Percentiles rank a stretch among this genome's conserved stretches.
Conservation (phyloP, 768 basidiomycete genomes). For the Hygrophorus russula region DNA sequence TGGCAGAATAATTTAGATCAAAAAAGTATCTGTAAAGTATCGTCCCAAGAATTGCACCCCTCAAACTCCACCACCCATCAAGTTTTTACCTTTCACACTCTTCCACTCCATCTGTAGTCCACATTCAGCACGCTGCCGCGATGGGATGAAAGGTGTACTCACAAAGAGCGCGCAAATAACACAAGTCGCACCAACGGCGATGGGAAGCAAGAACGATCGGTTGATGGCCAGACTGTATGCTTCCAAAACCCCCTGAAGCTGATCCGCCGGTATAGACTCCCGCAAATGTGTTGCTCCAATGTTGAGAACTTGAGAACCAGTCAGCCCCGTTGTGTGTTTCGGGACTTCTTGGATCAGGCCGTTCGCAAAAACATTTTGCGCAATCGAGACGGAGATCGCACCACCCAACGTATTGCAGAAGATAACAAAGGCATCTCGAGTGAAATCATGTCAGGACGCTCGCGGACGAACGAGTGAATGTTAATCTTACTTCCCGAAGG, state of each 20-base stretch:
- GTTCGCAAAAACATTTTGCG: constrained; percentile 10
- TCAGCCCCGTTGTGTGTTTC: not conserved
- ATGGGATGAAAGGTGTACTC: too few relatives aligned
- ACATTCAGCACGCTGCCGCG: too few relatives aligned
- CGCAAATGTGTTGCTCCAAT: not conserved
- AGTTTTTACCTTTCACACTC: not conserved
- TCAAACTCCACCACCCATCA: not conserved
- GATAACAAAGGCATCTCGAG: not conserved
- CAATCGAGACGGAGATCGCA: constrained; percentile 11
- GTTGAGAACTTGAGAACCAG: not conserved
- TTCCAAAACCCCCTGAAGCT: not conserved
- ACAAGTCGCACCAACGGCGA: not conserved
- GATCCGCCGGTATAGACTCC: not conserved
- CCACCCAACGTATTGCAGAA: constrained; percentile 10
- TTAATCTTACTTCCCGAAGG: constrained; percentile 7
- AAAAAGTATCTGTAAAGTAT: too few relatives aligned
- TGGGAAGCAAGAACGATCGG: not conserved
- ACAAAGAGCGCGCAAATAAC: not conserved
- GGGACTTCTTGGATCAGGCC: not conserved
- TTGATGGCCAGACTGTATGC: not conserved
- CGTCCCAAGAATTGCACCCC: too few relatives aligned
- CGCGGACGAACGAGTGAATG: too few relatives aligned
- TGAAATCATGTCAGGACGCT: too few relatives aligned
- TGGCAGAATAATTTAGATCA: too few relatives aligned
- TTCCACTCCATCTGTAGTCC: not conserved